A percentile compares a stretch with the other conserved stretches of the same genome.
phyloP scores from a whole-genome alignment of 345 rosid genomes.

The Raphanus raphanistrum region DNA sequence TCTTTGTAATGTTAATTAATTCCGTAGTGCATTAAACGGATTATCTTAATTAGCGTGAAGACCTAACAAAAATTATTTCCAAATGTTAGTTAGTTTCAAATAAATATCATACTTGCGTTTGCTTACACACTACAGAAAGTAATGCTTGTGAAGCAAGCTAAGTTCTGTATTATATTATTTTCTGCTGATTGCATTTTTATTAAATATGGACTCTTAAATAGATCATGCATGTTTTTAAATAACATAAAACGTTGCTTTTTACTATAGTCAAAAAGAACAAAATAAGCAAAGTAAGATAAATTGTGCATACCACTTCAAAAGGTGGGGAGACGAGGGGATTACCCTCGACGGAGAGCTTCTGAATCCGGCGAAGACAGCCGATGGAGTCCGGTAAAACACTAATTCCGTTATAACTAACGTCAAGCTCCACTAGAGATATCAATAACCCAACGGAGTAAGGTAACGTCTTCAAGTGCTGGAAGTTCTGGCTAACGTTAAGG shows the following conservation, averaged over 20 bases:
- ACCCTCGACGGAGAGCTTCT: slow-evolving; percentile 68
- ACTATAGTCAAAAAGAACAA: neutral
- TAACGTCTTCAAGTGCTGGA: slow-evolving; percentile 59
- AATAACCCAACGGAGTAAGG: slow-evolving; percentile 83
- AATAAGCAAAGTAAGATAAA: neutral
- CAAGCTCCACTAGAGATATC: slow-evolving; percentile 68
- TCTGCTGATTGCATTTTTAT: neutral
- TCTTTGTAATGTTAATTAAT: neutral
- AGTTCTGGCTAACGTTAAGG: slow-evolving; percentile 83
- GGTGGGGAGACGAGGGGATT: slow-evolving; percentile 81
- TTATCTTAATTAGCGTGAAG: neutral
- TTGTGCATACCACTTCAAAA: slow-evolving; percentile 47
- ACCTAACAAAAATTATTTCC: neutral
- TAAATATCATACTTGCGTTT: neutral
- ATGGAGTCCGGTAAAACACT: slow-evolving; percentile 60
- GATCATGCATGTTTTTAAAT: neutral
- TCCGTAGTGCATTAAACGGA: neutral
- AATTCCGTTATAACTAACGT: slow-evolving; percentile 72
- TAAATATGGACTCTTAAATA: neutral
- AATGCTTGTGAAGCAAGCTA: slow-evolving; percentile 9
- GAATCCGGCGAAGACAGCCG: slow-evolving; percentile 70
- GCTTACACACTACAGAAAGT: neutral
- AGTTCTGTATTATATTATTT: neutral
- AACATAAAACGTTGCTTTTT: neutral
- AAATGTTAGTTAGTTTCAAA: neutral